Evolutionary conservation across 140 eudicot genomes (phyloP), one percentile per base, ranked within the genome.

Genomic region (Bidens hawaiensis): DNA sequence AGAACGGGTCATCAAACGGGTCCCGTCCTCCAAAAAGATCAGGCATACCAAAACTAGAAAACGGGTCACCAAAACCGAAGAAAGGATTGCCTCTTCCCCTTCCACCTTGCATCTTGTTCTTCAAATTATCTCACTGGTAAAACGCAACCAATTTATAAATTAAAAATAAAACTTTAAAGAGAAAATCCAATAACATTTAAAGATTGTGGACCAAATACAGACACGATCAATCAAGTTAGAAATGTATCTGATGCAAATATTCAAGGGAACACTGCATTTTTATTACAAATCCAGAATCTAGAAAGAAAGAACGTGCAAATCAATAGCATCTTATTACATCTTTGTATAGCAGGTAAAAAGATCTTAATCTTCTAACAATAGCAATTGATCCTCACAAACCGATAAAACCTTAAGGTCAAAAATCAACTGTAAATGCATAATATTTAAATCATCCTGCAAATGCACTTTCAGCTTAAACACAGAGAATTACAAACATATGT

Each of bases 1-100:
- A 91, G 76, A 87, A 84, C 65, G 95, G 96, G 72, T 91, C 95
- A 71, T 82, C 95, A 70, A 91, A 91, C 11, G 98, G 96, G 64
- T 84, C 83, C 38, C 81, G 72, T 59, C 91, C 91, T 26, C 87
- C 96, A 41, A 91, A 87, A 46, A 82, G 42, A 27, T 79, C 65
- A 54, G 98, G 71, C 40, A 84, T 42, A 36, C 86, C 87, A 43
- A 82, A 72, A 58, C 72, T 78, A 59, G 60, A 73, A 78, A 82
- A 86, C 6, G 87, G 89, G 63, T 75, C 85, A 33, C 85, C 76
- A 38, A 75, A 77, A 68, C 73, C 77, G 27, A 81, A 85, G 69
- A 78, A 73, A 38, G 84, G 83, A 65, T 79, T 81, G 55, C 82
- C 69, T 21, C 74, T 64, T 70, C 90, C 86, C 61, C 94, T 70